These are phyloP conservation scores for Debaryomycetaceae sp. DNA, from an alignment of 1,139 yeast genomes.

Conservation along the genomic window DNA sequence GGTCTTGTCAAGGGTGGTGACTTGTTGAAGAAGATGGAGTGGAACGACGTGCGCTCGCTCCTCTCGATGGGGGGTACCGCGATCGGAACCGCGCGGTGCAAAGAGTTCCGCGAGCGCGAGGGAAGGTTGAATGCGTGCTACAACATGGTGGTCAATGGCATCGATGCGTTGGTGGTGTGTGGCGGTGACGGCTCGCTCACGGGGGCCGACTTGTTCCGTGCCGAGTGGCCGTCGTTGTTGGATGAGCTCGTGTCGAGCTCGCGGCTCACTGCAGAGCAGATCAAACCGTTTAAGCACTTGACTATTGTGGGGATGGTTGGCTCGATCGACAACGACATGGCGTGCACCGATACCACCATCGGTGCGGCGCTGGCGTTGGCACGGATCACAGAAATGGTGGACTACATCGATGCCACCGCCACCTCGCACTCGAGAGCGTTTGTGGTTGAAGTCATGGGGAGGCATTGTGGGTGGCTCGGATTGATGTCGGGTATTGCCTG, in stretches of 20 bases:
- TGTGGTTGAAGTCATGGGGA: constrained; percentile 97
- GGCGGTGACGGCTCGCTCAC: constrained; percentile 99
- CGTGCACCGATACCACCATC: constrained; percentile 91
- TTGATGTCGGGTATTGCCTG: constrained; percentile 95
- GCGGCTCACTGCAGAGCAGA: constrained; percentile 53
- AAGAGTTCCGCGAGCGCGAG: constrained; percentile 73
- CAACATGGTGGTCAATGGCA: constrained; percentile 82
- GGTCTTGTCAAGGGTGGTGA: constrained; percentile 87
- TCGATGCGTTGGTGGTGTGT: constrained; percentile 94
- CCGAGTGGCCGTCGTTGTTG: constrained; percentile 89
- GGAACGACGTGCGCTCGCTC: constrained; percentile 95
- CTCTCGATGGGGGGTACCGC: constrained; percentile 89
- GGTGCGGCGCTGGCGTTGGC: constrained; percentile 95
- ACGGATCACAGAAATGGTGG: constrained; percentile 89
- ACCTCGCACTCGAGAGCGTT: constrained; percentile 96
- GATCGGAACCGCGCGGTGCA: constrained; percentile 94
- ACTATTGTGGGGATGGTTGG: constrained; percentile 96
- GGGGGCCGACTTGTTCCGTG: constrained; percentile 91
- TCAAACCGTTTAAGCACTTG: constrained; percentile 60
- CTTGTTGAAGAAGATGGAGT: constrained; percentile 68
- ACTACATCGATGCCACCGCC: constrained; percentile 95
- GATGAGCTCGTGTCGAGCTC: constrained; percentile 58
- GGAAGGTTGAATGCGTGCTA: constrained; percentile 83
- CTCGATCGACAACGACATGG: constrained; percentile 96
- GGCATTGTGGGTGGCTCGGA: constrained; percentile 99